These are phyloP conservation scores for Ganoderma boninense DNA, from an alignment of 1,284 basidiomycete genomes.

Conservation along the genomic window DNA sequence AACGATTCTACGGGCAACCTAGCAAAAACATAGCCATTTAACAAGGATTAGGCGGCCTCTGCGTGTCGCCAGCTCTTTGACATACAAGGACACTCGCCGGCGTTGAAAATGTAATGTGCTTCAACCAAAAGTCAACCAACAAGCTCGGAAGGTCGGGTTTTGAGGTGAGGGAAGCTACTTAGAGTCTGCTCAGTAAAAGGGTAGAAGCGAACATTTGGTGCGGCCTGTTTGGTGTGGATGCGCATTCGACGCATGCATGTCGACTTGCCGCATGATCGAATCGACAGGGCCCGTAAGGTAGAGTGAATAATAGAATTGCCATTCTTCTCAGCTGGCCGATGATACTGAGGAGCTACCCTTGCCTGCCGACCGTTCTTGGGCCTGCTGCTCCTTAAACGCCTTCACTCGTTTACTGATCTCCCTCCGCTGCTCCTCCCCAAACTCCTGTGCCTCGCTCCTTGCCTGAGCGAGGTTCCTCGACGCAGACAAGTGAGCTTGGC, in stretches of 20 bases:
- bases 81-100: no score
- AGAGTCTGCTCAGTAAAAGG: no score
- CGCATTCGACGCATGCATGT: background rate
- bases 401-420: slow-evolving; percentile 50
- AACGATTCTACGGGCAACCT: no score
- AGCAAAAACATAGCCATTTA: no score
- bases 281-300: background rate
- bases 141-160: no score
- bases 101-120: background rate
- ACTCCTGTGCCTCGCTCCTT: slow-evolving; percentile 49
- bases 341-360: background rate
- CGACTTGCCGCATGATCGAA: no score
- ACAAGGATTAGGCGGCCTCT: no score
- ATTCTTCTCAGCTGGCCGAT: background rate
- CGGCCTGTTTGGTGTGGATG: background rate
- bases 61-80: no score
- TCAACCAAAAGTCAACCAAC: no score
- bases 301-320: background rate
- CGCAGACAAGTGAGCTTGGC: slow-evolving; percentile 45
- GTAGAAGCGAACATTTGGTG: background rate
- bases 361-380: background rate
- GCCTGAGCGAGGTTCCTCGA: slow-evolving; percentile 53
- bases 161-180: no score
- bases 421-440: slow-evolving; percentile 49
- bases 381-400: slow-evolving; percentile 37